Conservation (phyloP, 352 stramenopile genomes). For the Blastocystis sp. region DNA sequence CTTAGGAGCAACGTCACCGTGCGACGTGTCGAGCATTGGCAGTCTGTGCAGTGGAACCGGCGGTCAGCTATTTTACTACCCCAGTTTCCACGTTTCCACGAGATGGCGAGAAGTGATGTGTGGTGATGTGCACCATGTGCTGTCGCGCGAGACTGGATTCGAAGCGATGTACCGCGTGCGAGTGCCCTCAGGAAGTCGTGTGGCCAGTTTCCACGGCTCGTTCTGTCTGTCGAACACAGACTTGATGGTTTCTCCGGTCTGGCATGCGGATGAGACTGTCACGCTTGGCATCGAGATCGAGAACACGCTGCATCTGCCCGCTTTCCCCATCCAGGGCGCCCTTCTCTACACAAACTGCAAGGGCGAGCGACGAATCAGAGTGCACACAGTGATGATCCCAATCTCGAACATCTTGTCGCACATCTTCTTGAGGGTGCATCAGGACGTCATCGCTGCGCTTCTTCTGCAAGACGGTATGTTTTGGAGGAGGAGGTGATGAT, state of each 20-base stretch:
- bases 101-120: constrained; percentile 85
- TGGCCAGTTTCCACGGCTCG: constrained; percentile 93
- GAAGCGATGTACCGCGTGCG: constrained; percentile 45
- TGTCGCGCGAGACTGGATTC: constrained; percentile 83
- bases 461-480: constrained; percentile 5
- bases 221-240: constrained; percentile 93
- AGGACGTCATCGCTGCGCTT: constrained; percentile 60
- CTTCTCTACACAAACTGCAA: constrained; percentile 94
- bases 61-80: constrained; percentile 92
- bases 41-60: constrained; percentile 87
- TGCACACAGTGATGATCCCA: constrained; percentile 62
- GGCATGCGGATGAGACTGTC: constrained; percentile 87
- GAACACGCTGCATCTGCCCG: constrained; percentile 76
- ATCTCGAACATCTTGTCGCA: constrained; percentile 55
- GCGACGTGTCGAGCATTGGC: constrained; percentile 87
- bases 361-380: constrained; percentile 86
- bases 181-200: background rate
- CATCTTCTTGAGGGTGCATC: constrained; percentile 59
- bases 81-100: constrained; percentile 78
- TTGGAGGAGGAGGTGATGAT: background rate
- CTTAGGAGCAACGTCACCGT: constrained; percentile 82
- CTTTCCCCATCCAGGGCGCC: constrained; percentile 86
- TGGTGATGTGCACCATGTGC: constrained; percentile 79
- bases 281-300: constrained; percentile 92
- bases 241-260: constrained; percentile 89